Conservation (phyloP, 164 flowering plant species). For the Nymphaea colorata region DNA sequence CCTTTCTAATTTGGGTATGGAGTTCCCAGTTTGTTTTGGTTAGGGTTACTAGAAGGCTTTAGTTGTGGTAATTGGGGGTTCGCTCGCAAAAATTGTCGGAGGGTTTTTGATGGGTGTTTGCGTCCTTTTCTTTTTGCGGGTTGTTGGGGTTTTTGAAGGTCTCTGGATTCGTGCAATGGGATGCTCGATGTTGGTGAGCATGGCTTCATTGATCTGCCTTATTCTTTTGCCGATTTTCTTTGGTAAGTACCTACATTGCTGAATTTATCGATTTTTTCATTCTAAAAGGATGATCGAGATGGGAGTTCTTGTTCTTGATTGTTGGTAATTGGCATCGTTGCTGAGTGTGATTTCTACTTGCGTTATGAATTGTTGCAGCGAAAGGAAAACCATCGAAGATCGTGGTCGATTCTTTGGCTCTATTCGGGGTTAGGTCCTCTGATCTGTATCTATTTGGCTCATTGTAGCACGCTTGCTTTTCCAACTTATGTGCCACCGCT, state of each 20-base stretch:
- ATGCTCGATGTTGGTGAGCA: slow-evolving; percentile 94
- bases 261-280: too few relatives aligned
- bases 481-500: background rate
- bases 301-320: background rate
- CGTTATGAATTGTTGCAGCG: slow-evolving; percentile 38
- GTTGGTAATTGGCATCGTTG: background rate
- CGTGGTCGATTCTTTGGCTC: slow-evolving; percentile 81
- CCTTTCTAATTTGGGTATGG: background rate
- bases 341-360: background rate
- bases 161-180: slow-evolving; percentile 90
- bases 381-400: slow-evolving; percentile 87
- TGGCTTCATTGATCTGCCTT: slow-evolving; percentile 92
- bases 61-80: too few relatives aligned
- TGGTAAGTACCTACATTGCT: slow-evolving; percentile 35
- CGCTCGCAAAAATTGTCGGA: too few relatives aligned
- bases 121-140: too few relatives aligned
- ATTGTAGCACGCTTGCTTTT: background rate
- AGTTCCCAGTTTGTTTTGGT: background rate
- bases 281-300: too few relatives aligned
- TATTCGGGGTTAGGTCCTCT: slow-evolving; percentile 80
- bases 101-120: too few relatives aligned
- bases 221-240: slow-evolving; percentile 73
- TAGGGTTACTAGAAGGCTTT: background rate
- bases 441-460: background rate
- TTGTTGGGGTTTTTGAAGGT: slow-evolving; percentile 20